A percentile compares a stretch with the other conserved stretches of the same genome.
phyloP scores from a whole-genome alignment of 306 rosid species.

The Begonia masoniana region DNA sequence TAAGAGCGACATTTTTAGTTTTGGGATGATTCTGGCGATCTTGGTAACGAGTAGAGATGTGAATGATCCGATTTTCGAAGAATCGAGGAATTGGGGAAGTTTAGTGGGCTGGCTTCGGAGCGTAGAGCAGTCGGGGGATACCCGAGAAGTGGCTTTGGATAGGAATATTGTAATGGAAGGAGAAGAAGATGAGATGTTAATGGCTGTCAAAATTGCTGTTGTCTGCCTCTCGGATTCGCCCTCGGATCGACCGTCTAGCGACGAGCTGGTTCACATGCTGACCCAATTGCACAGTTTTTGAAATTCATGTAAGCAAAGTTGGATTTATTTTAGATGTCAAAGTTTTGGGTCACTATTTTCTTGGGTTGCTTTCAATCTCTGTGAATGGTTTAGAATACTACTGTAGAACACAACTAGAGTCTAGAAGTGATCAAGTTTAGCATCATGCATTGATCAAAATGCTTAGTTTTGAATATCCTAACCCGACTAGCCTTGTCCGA shows the following conservation, averaged over 20 bases:
- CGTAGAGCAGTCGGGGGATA: conserved; percentile 79
- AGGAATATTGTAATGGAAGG: conserved; percentile 72
- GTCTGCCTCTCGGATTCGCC: conserved; percentile 87
- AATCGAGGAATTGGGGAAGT: conserved; percentile 67
- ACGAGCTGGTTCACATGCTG: conserved; percentile 96
- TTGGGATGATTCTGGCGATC: conserved; percentile 78
- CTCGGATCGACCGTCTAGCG: conserved; percentile 90
- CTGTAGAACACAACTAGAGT: no score
- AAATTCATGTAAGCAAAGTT: conserved; percentile 3
- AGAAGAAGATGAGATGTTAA: conserved; percentile 93
- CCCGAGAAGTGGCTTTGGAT: conserved; percentile 55
- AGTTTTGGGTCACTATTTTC: no score
- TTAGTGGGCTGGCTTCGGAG: conserved; percentile 76
- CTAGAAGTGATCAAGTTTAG: no score
- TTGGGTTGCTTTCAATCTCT: no score
- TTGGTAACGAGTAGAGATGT: conserved; percentile 74
- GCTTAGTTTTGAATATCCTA: no score
- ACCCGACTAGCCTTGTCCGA: no score
- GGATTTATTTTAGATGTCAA: background rate
- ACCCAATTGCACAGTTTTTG: conserved; percentile 95
- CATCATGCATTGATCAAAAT: no score
- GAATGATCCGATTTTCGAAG: conserved; percentile 71
- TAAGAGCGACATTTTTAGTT: conserved; percentile 90
- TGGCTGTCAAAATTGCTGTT: conserved; percentile 89
- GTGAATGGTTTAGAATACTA: no score